Evolutionary conservation across 345 rosid species (phyloP), one percentile per base, ranked within the genome.

Genomic region (Streptanthus diversifolius): DNA sequence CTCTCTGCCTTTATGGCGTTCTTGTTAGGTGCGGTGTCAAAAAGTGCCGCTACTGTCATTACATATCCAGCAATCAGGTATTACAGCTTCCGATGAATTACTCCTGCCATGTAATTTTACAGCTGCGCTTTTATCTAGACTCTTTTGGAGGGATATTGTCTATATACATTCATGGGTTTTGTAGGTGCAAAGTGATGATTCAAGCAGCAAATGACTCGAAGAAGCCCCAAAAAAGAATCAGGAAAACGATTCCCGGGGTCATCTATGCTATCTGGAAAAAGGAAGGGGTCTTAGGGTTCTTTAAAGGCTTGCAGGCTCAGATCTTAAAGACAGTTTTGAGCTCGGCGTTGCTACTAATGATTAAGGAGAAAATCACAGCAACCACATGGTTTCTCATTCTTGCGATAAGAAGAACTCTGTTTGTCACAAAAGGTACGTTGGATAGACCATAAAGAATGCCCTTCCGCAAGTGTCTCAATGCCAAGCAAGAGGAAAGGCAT

Each of bases 41-140:
- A 93, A 83, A 86, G 95, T 67, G 72, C 85, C 47, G 97, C 99
- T 10, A 93, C 97, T 11, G 58, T 80, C 60, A 33, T 87, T 75
- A 93, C 99, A 39, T 93, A 91, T 77, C 99, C 99, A 10, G 97
- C 97, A 22, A 93, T 93, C 82, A 89, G 97, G 97, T 91, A 75
- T 55, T 4, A 36, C 1, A 32, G 27, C 15, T 63, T 9, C 24
- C 3, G 32, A 2, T 7, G 29, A 35, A 21, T 33, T 58, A 33
- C 56, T 43, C 8, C 1, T 13, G 10, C 29, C 63, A 18, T 2
- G 35, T 32, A 44, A 33, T 11, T 44, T 33, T 10, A 56, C 49
- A 35, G 33, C n/a, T 55, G 24, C 56, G 67, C 9, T 37, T 21
- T 2, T 0, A 57, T 18, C 41, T 5, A 57, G 19, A 66, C 35